Base-by-base conservation (phyloP, 768 basidiomycete genomes). In the Mrakia blollopis region DNA sequence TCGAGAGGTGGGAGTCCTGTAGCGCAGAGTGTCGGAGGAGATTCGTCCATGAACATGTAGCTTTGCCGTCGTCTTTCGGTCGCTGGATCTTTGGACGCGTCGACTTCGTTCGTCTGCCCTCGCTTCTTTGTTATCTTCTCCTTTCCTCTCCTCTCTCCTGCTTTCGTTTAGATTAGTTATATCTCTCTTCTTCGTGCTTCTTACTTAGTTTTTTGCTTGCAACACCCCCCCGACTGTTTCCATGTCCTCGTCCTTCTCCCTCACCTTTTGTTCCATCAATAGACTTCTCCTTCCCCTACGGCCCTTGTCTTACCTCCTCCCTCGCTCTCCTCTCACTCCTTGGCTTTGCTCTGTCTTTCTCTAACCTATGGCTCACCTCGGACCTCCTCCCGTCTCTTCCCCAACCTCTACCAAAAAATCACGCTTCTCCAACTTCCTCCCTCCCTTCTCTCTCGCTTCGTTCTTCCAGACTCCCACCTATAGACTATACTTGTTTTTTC, bases 1-100 rank as follows among this genome's bases (percentile, higher is more conserved):
- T 73, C 72, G n/a, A 47, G 72, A 30, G 54, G 57, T 14, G 72
- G 54, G 25, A 57, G 52, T 14, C 72, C 72, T 8, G 54, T 41
- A 7, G 37, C 65, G 5, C 65, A 37, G 65, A 23, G 9, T 23
- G 65, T 23, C 25, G 65, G 37, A 68, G 65, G 35, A 44, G 65
- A 68, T 23, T 39, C 65, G 65, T 35, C 37, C 2, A 68, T 68
- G 65, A 68, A n/a, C 65, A 23, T 68, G 39, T 68, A 57, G 57
- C 5, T 16, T 10, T n/a, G 25, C 9, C 18, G 1, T 13, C 57
- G 13, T 9, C 57, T 10, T 11, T 28, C 7, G 0, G 9, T 25
- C 28, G 25, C 57, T 57, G n/a, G 57, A n/a, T n/a, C 25, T 1
- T 10, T 9, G 28, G 28, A 57, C 47, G 47, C 47, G 47, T 50